Evolutionary conservation across 495 filamentous ascomycete genomes (phyloP).

Genomic region (Neurospora pannonica): DNA sequence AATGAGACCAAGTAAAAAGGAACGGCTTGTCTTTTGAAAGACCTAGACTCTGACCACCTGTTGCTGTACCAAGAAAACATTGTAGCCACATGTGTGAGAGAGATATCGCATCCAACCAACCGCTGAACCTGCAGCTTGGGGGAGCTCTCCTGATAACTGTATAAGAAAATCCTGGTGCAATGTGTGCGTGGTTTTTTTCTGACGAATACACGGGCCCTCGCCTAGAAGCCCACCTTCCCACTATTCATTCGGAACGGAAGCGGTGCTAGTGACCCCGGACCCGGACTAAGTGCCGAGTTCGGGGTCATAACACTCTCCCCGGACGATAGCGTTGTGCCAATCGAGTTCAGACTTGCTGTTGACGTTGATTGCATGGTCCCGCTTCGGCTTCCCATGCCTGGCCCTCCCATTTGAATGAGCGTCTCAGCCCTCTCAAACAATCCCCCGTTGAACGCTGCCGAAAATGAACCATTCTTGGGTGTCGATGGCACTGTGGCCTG

Average conservation of each 20-base stretch:
- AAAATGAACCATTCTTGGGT: slow-evolving; percentile 57
- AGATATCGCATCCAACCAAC: not conserved
- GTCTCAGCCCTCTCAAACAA: slow-evolving; percentile 69
- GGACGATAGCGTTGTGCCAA: slow-evolving; percentile 28
- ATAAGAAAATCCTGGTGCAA: not conserved
- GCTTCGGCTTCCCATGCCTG: slow-evolving; percentile 29
- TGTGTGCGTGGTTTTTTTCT: not conserved
- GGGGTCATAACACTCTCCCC: slow-evolving; percentile 21
- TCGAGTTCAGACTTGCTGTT: slow-evolving; percentile 29
- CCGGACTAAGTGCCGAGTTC: slow-evolving; percentile 32
- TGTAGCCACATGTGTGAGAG: not conserved
- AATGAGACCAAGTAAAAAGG: not conserved
- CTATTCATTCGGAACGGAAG: slow-evolving; percentile 18
- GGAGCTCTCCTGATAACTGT: not conserved
- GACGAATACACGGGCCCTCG: slow-evolving; percentile 2
- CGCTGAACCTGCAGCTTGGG: not conserved
- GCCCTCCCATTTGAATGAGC: slow-evolving; percentile 49
- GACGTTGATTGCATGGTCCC: slow-evolving; percentile 38
- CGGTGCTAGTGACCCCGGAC: slow-evolving; percentile 7
- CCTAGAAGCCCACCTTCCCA: slow-evolving; percentile 20
- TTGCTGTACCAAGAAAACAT: not conserved
- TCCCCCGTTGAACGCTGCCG: slow-evolving; percentile 56
- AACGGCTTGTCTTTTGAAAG: not conserved
- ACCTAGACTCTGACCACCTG: not conserved
- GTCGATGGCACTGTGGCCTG: slow-evolving; percentile 82